A percentile compares a stretch with the other conserved stretches of the same genome.
These are phyloP conservation scores for Magnolia kwangsiensis DNA, from an alignment of 164 flowering plant genomes.

Conservation along the genomic window DNA sequence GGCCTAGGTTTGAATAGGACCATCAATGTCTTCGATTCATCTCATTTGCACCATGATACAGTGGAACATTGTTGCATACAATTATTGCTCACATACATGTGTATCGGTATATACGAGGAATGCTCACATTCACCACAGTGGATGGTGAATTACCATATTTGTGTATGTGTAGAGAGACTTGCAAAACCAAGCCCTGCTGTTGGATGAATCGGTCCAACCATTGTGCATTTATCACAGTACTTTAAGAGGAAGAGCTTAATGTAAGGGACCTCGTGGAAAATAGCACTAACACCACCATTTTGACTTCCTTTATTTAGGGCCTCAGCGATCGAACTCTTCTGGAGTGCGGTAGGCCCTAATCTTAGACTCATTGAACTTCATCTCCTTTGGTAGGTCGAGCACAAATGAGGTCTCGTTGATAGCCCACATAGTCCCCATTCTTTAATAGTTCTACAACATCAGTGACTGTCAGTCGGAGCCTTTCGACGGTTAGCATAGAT, in stretches of 20 bases:
- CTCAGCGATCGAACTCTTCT: conserved; percentile 21
- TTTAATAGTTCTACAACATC: conserved; percentile 28
- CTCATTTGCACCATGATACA: too few relatives aligned
- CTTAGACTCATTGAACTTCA: conserved; percentile 10
- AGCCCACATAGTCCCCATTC: conserved; percentile 39
- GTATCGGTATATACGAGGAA: too few relatives aligned
- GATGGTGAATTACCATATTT: too few relatives aligned
- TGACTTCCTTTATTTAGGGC: conserved; percentile 20
- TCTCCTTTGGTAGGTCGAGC: not conserved
- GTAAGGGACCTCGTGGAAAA: conserved; percentile 27
- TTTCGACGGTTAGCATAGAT: conserved; percentile 42
- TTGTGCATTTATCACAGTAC: conserved; percentile 13
- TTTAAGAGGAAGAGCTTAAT: conserved; percentile 17
- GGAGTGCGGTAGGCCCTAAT: conserved; percentile 14
- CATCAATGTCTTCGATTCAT: too few relatives aligned
- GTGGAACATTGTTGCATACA: too few relatives aligned
- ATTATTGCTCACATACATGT: too few relatives aligned
- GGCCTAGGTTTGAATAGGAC: too few relatives aligned
- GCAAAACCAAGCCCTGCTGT: conserved; percentile 34
- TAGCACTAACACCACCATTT: conserved; percentile 26
- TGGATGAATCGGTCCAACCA: conserved; percentile 16
- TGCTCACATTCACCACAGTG: too few relatives aligned
- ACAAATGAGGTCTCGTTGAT: conserved; percentile 40
- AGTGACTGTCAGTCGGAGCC: conserved; percentile 33
- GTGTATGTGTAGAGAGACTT: conserved; percentile 12